Evolutionary conservation across 805 yeast genomes (phyloP), one percentile per base, ranked within the genome.

Genomic region (Yarrowia hollandica): DNA sequence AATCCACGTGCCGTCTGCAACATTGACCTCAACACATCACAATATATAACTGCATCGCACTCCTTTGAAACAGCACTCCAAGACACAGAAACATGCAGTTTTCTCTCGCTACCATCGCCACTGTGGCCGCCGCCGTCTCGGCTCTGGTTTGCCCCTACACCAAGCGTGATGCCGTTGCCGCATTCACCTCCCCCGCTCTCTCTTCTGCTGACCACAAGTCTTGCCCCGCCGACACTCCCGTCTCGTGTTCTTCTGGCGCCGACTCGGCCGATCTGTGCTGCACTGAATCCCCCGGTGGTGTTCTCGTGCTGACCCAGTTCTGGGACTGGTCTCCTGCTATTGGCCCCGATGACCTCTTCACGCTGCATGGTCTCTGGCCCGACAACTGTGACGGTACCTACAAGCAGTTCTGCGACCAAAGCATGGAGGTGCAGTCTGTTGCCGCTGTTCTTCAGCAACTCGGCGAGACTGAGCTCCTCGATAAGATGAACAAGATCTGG

Each of bases 301-400:
- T 89, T 14, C 75, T 91, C 33, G 72, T 91, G 55, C 87, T 82
- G 68, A 88, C 97, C 0, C 98, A 91, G 69, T 90, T 91, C 74
- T 91, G 97, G 97, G 96, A 91, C 72, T 87, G 86, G 68, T 72
- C 75, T 61, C 91, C 94, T 0, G 80, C 88, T 0, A 75, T 82
- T 54, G 94, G 94, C 5, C 88, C 89, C 1, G 74, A 78, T 35
- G 82, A 87, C 57, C 73, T 80, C 61, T 90, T 87, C 74, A 89
- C 96, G 1, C 72, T 87, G 31, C 96, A 89, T 70, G 96, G 96
- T 0, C 72, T 88, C 55, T 89, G 96, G 96, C 90, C 92, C 21
- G 96, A 89, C 71, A 80, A 81, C 65, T 91, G 97, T 75, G 84
- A 82, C 69, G 97, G 97, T 1, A 77, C 85, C 2, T 91, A 79